A percentile compares a stretch with the other conserved stretches of the same genome.
Evolutionary conservation across 768 basidiomycete species (phyloP).

Genomic region (Boletus subcaerulescens): DNA sequence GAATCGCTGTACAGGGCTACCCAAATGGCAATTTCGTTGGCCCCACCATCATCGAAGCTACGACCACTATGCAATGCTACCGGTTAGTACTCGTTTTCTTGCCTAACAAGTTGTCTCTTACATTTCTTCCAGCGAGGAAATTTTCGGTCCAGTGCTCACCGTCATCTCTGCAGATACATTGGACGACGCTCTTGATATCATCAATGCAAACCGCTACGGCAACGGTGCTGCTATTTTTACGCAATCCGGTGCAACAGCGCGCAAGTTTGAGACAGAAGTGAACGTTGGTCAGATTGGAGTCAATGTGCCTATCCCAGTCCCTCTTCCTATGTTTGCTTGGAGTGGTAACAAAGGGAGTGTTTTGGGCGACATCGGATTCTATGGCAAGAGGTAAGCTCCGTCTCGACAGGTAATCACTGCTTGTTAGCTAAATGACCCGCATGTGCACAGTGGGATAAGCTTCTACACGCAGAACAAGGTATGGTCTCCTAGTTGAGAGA

Average conservation of each 20-base stretch:
- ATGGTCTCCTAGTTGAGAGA: neutral
- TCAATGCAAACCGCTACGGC: slow-evolving; percentile 89
- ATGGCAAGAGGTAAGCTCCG: slow-evolving; percentile 69
- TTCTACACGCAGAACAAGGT: slow-evolving; percentile 98
- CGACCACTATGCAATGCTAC: slow-evolving; percentile 84
- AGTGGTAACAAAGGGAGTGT: slow-evolving; percentile 90
- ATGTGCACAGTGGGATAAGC: slow-evolving; percentile 65
- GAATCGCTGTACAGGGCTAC: slow-evolving; percentile 64
- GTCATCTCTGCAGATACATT: slow-evolving; percentile 77
- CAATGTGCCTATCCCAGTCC: slow-evolving; percentile 92
- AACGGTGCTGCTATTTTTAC: slow-evolving; percentile 97
- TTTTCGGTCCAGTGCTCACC: slow-evolving; percentile 89
- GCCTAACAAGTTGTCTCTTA: neutral
- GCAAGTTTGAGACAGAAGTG: slow-evolving; percentile 85
- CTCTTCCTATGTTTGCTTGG: slow-evolving; percentile 94
- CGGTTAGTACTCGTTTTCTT: slow-evolving; percentile 47
- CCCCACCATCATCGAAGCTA: slow-evolving; percentile 84
- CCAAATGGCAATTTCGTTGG: slow-evolving; percentile 93
- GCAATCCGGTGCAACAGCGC: slow-evolving; percentile 90
- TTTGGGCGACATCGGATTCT: slow-evolving; percentile 87
- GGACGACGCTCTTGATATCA: slow-evolving; percentile 85
- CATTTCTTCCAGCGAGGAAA: slow-evolving; percentile 66
- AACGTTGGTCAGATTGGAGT: slow-evolving; percentile 93
- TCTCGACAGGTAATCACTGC: neutral
- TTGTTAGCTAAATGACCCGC: neutral